phyloP scores from a whole-genome alignment of 805 yeast species.

The Metschnikowia cubensis region DNA sequence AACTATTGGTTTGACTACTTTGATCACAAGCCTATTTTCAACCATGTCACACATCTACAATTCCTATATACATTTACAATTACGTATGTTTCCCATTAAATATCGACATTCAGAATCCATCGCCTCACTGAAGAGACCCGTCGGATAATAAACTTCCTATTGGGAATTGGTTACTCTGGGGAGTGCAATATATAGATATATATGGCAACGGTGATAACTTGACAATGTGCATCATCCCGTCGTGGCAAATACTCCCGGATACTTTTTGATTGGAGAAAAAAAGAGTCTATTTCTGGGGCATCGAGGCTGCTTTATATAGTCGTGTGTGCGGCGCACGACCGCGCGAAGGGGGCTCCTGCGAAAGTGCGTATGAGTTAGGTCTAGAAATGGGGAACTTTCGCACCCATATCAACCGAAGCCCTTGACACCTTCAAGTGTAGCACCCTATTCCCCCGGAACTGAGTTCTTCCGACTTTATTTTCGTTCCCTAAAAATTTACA shows the following conservation, averaged over 20 bases:
- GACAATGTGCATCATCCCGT: constrained; percentile 57
- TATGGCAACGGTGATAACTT: constrained; percentile 66
- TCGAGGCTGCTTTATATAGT: constrained; percentile 12
- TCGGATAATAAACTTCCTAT: constrained; percentile 59
- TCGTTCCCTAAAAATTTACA: too few relatives aligned
- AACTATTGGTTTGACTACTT: too few relatives aligned
- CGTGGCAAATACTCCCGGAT: constrained; percentile 66
- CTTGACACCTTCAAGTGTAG: too few relatives aligned
- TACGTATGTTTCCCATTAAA: constrained; percentile 7
- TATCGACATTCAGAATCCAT: constrained; percentile 60
- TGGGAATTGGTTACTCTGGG: constrained; percentile 50
- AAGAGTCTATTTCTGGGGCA: constrained; percentile 15
- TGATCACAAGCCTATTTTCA: too few relatives aligned
- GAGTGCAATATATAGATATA: constrained; percentile 37
- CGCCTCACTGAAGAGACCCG: constrained; percentile 49
- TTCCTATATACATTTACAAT: not conserved
- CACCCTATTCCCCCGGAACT: too few relatives aligned
- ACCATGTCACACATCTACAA: not conserved
- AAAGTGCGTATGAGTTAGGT: not conserved
- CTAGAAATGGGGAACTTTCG: too few relatives aligned
- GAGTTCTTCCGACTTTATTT: too few relatives aligned
- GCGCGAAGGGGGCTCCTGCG: too few relatives aligned
- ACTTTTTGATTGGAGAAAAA: constrained; percentile 53
- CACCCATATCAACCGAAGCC: too few relatives aligned
- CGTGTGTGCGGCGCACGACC: constrained; percentile 15